Percentiles rank a stretch among this genome's conserved stretches.
Conservation (phyloP, 441 rosid genomes). For the Syzygium malaccense region DNA sequence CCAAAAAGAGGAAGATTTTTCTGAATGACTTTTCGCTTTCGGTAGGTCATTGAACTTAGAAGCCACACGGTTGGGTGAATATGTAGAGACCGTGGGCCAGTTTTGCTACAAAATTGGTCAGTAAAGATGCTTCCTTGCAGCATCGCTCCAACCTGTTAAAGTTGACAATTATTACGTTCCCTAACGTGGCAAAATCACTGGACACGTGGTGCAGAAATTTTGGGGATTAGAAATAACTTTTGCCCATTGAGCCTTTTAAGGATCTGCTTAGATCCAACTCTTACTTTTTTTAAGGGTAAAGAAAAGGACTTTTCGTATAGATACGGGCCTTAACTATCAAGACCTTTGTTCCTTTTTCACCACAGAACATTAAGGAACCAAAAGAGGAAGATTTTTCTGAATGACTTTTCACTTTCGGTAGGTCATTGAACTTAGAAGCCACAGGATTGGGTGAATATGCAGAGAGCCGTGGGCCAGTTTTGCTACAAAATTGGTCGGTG, state of each 20-base stretch:
- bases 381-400: no score
- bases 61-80: background rate
- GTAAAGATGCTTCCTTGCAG: background rate
- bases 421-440: background rate
- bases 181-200: rapidly evolving
- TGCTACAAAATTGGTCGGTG: background rate
- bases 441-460: background rate
- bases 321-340: background rate
- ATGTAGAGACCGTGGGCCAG: background rate
- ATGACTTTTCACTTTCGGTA: no score
- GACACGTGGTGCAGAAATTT: background rate
- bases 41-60: background rate
- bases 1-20: no score
- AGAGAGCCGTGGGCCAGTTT: background rate
- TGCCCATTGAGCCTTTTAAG: background rate
- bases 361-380: no score
- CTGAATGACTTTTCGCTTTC: no score
- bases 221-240: background rate
- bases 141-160: background rate
- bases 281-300: rapidly evolving
- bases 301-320: background rate
- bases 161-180: rapidly evolving
- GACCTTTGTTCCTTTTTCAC: background rate
- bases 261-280: background rate
- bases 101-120: background rate